Conservation (phyloP, 2,329 filamentous ascomycete genomes). For the Fusarium odoratissimum region DNA sequence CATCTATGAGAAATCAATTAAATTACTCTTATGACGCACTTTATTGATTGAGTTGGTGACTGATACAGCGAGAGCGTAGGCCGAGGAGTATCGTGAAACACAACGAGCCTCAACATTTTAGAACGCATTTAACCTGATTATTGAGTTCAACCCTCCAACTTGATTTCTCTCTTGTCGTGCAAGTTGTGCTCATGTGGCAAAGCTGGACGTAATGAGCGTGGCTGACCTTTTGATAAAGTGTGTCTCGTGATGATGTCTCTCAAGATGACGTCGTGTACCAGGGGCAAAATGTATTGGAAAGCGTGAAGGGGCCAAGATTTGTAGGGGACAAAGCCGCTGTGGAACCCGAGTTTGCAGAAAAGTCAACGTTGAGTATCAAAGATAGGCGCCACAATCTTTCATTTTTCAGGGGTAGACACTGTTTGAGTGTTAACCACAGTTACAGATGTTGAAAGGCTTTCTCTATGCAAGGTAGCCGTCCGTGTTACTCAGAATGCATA, state of each 20-base stretch:
- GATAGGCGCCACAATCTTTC: conserved; percentile 30
- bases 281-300: conserved; percentile 6
- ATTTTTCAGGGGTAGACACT: conserved; percentile 11
- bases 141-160: background rate
- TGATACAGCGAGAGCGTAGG: background rate
- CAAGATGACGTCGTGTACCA: conserved; percentile 32
- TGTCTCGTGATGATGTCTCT: conserved; percentile 28
- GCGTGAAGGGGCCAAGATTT: background rate
- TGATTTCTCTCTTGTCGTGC: background rate
- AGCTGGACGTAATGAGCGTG: conserved; percentile 15
- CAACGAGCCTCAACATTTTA: background rate
- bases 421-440: background rate
- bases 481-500: background rate
- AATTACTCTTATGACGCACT: background rate
- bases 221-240: conserved; percentile 12
- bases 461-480: background rate
- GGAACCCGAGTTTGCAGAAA: conserved; percentile 13
- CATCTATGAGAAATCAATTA: conserved; percentile 24
- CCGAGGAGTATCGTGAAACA: background rate
- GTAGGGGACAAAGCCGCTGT: conserved; percentile 19
- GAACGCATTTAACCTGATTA: background rate
- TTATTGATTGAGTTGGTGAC: background rate
- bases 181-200: conserved; percentile 23
- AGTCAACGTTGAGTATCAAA: background rate
- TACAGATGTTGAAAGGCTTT: background rate